Evolutionary conservation across 2,329 filamentous ascomycete species (phyloP), one percentile per base, ranked within the genome.

Genomic region (Rutstroemia sp.): DNA sequence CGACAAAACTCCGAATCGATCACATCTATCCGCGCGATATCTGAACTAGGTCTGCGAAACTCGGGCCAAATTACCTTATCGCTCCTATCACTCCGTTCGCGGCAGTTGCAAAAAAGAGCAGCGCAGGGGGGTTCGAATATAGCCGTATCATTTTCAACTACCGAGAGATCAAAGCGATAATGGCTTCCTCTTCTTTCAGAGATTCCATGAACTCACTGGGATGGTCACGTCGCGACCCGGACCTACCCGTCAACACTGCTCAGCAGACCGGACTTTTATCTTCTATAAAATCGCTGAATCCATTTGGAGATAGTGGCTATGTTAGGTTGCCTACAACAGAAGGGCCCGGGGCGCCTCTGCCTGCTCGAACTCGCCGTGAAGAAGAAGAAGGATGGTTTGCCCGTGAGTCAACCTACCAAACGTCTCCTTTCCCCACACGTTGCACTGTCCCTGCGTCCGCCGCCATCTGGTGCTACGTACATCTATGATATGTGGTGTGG

Each of bases 301-400:
- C 92, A 0, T 97, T 97, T 72, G 83, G 85, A 56, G 81, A 86
- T 68, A 81, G 86, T 70, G 91, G 92, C 71, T 95, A 96, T 80
- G 87, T 97, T 63, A 86, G 88, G 71, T 83, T 99, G 50, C 92
- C 94, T 56, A 94, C 89, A 51, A 86, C 85, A 64, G 92, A 96
- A 70, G 80, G 81, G 64, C 78, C 89, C 38, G 91, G 90, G 49
- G 91, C 92, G 62, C 91, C 92, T 63, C 76, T 96, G 50, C 92
- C 92, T 52, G 91, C 91, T 59, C 83, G 89, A 60, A 89, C 73
- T 69, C 82, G 92, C 68, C 84, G 92, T 65, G 92, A 96, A 70
- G 94, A 97, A 73, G 92, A 97, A 70, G 94, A 96, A 74, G 89
- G 86, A 62, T 96, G 89, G 84, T 92, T 96, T 82, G 86, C 88